Conservation (phyloP, 129 eudicot genomes). For the Deinandra increscens region DNA sequence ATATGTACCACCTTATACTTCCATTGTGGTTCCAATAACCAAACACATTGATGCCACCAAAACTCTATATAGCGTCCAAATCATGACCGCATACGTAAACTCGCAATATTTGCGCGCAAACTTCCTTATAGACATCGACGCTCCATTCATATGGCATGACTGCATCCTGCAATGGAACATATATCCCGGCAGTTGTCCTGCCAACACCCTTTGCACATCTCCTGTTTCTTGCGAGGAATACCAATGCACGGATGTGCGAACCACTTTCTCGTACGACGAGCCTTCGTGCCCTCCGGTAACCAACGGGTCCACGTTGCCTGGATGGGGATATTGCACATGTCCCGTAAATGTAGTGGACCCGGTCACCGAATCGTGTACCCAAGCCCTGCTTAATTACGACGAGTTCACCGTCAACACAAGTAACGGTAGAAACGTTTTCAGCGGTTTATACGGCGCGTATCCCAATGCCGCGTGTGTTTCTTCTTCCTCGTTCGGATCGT, state of each 20-base stretch:
- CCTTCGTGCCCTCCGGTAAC: conserved; percentile 27
- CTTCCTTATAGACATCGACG: conserved; percentile 43
- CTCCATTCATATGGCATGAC: conserved; percentile 43
- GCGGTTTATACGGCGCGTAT: conserved; percentile 4
- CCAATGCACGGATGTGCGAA: conserved; percentile 36
- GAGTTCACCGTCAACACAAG: conserved; percentile 25
- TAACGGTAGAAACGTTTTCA: conserved; percentile 30
- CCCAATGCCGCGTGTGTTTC: conserved; percentile 43
- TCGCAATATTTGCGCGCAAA: background rate
- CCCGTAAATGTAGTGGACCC: conserved; percentile 40
- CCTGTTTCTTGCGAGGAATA: conserved; percentile 31
- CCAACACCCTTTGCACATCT: conserved; percentile 15
- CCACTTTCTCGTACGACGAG: conserved; percentile 4
- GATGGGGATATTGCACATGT: conserved; percentile 29
- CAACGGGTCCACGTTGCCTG: conserved; percentile 7
- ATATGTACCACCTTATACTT: conserved; percentile 25
- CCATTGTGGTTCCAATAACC: conserved; percentile 39
- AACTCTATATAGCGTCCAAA: conserved; percentile 36
- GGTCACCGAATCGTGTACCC: conserved; percentile 33
- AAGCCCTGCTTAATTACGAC: conserved; percentile 29
- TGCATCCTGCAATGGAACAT: conserved; percentile 36
- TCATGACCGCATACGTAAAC: conserved; percentile 21
- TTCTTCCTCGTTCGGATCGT: conserved; percentile 22
- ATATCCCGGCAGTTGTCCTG: conserved; percentile 18
- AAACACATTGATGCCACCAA: conserved; percentile 33